Evolutionary conservation across 768 basidiomycete species (phyloP).

Genomic region (Lactarius psammicola): DNA sequence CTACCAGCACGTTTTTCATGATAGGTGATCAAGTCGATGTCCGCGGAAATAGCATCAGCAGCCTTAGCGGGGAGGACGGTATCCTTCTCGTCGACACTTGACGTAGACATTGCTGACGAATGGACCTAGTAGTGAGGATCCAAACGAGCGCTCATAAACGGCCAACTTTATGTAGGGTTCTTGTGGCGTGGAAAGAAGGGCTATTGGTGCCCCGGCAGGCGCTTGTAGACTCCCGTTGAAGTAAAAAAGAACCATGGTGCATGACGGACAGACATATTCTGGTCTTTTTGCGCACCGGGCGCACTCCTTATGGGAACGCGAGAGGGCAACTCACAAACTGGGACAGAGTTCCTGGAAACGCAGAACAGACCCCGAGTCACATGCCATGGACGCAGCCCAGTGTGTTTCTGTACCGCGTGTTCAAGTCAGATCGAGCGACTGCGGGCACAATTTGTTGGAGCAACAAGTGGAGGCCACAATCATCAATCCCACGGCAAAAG

Average conservation of each 20-base stretch:
- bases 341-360: background rate
- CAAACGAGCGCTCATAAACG: background rate
- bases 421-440: background rate
- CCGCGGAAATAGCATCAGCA: background rate
- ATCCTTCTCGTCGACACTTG: conserved; percentile 11
- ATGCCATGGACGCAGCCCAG: background rate
- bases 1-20: conserved; percentile 58
- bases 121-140: background rate
- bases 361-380: background rate
- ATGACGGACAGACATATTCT: no score
- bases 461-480: background rate
- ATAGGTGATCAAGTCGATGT: conserved; percentile 41
- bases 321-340: background rate
- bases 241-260: background rate
- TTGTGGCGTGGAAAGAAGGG: background rate
- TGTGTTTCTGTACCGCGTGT: background rate
- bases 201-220: background rate
- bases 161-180: background rate
- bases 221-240: no score
- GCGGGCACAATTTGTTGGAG: background rate
- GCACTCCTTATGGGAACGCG: background rate
- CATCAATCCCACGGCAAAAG: background rate
- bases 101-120: background rate
- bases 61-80: background rate
- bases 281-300: background rate